Conservation (phyloP, 257 asterid genomes). For the Jacaranda mimosifolia region DNA sequence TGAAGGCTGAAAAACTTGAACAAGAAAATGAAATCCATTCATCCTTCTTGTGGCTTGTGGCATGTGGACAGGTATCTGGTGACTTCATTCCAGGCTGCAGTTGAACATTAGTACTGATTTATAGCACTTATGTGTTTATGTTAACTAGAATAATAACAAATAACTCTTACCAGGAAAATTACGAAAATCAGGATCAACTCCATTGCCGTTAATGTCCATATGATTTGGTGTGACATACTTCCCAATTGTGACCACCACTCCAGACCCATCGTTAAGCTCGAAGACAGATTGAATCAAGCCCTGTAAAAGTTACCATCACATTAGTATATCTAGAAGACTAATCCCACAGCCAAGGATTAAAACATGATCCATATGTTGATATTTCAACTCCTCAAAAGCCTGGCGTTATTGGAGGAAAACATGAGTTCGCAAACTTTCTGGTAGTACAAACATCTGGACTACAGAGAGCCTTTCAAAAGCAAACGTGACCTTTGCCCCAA, state of each 20-base stretch:
- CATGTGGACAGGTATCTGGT: slow-evolving; percentile 64
- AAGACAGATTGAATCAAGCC: slow-evolving; percentile 97
- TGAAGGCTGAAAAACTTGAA: not conserved
- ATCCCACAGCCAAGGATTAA: not conserved
- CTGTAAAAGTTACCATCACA: slow-evolving; percentile 47
- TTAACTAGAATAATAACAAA: not conserved
- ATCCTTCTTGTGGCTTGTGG: slow-evolving; percentile 72
- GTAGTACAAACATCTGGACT: not conserved
- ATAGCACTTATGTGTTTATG: not conserved
- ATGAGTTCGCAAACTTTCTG: not conserved
- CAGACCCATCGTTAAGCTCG: slow-evolving; percentile 97
- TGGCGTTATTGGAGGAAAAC: not conserved
- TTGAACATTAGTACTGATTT: slow-evolving; percentile 22
- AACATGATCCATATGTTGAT: not conserved
- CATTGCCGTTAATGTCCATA: slow-evolving; percentile 89
- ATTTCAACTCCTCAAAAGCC: not conserved
- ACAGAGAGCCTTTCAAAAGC: not conserved
- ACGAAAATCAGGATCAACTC: slow-evolving; percentile 91
- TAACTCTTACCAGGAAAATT: slow-evolving; percentile 72
- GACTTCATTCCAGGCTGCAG: slow-evolving; percentile 91
- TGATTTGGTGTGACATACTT: slow-evolving; percentile 94
- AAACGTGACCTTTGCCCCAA: not conserved
- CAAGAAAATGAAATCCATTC: slow-evolving; percentile 4
- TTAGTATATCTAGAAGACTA: not conserved
- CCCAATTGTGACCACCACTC: slow-evolving; percentile 91